These are phyloP conservation scores for Caloboletus firmus DNA, from an alignment of 1,284 basidiomycete species.

Conservation along the genomic window DNA sequence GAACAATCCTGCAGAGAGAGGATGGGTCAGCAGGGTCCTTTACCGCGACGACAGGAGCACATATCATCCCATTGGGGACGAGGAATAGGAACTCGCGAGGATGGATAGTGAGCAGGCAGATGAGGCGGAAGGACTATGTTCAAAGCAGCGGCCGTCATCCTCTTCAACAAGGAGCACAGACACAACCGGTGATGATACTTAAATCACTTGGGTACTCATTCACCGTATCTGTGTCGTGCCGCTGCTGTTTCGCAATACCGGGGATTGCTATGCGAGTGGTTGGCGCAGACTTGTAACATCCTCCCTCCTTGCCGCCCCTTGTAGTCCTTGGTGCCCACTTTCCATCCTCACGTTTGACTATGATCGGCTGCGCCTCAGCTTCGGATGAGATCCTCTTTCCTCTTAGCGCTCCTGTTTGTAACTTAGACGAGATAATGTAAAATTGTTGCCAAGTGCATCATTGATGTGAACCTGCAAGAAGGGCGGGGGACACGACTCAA, in stretches of 20 bases:
- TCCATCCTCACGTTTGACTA: slow-evolving; percentile 32
- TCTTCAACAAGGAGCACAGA: slow-evolving; percentile 13
- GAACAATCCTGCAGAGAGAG: slow-evolving; percentile 26
- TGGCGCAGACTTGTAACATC: slow-evolving; percentile 2
- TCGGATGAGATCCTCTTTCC: neutral
- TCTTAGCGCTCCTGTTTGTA: slow-evolving; percentile 15
- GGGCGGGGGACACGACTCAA: slow-evolving; percentile 2
- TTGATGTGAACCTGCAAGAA: neutral
- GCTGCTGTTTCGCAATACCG: slow-evolving; percentile 4
- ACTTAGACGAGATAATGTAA: slow-evolving; percentile 18
- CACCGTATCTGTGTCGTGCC: slow-evolving; percentile 1
- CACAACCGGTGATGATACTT: slow-evolving; percentile 7
- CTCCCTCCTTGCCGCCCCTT: slow-evolving; percentile 2
- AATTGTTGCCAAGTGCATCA: neutral
- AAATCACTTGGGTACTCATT: neutral
- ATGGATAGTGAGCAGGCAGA: slow-evolving; percentile 38
- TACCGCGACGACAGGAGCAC: slow-evolving; percentile 45
- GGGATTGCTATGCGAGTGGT: slow-evolving; percentile 6
- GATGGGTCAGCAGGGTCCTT: slow-evolving; percentile 55
- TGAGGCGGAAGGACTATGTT: slow-evolving; percentile 22
- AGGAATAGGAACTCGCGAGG: slow-evolving; percentile 74
- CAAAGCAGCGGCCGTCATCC: slow-evolving; percentile 12
- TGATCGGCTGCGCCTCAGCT: slow-evolving; percentile 3
- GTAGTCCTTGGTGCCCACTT: slow-evolving; percentile 14
- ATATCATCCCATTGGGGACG: slow-evolving; percentile 57